Evolutionary conservation across 768 basidiomycete species (phyloP).

Genomic region (Amanita pallidorosea): DNA sequence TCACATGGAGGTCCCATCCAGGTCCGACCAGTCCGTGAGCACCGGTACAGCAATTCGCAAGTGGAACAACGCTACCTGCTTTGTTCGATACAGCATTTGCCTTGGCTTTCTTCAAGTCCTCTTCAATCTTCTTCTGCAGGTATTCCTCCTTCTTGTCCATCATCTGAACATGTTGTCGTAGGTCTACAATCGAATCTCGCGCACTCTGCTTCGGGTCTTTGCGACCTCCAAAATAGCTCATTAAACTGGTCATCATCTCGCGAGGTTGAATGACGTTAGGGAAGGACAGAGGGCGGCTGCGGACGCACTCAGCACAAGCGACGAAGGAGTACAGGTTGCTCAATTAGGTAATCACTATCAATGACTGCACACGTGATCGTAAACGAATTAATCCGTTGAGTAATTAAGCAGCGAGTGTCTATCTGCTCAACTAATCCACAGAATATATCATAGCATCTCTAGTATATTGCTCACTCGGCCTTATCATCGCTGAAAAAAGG

Average conservation of each 20-base stretch:
- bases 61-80: slow-evolving; percentile 51
- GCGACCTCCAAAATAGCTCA: slow-evolving; percentile 84
- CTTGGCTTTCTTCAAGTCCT: slow-evolving; percentile 85
- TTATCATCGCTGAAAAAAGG: slow-evolving; percentile 2
- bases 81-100: slow-evolving; percentile 93
- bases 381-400: background rate
- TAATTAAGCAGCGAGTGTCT: background rate
- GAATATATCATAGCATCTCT: background rate
- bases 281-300: slow-evolving; percentile 1
- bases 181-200: slow-evolving; percentile 84
- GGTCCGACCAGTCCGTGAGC: slow-evolving; percentile 5
- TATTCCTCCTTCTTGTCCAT: slow-evolving; percentile 99
- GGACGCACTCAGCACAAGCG: slow-evolving; percentile 5
- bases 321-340: background rate
- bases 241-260: slow-evolving; percentile 61
- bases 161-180: slow-evolving; percentile 92
- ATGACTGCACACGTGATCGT: slow-evolving; percentile 6
- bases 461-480: background rate
- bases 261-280: background rate
- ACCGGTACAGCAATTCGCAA: background rate
- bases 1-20: too few relatives aligned
- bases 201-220: slow-evolving; percentile 78
- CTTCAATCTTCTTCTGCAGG: slow-evolving; percentile 92
- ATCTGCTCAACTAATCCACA: background rate
- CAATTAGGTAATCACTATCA: slow-evolving; percentile 6